These are phyloP conservation scores for Hirsutella rhossiliensis DNA, from an alignment of 2,329 filamentous ascomycete species.

Conservation along the genomic window DNA sequence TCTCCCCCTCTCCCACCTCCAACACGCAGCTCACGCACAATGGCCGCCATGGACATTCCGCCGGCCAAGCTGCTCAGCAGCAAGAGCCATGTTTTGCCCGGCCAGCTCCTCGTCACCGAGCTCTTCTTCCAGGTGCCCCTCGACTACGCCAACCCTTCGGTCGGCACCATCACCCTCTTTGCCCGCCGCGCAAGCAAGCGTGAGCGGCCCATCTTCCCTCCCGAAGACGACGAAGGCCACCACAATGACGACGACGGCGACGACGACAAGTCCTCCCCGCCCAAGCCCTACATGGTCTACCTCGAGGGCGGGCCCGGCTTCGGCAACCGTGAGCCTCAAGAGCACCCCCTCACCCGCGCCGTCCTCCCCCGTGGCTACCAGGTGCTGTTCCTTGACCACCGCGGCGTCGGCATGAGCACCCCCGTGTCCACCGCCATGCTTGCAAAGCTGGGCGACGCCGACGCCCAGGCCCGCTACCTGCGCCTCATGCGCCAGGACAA, in stretches of 20 bases:
- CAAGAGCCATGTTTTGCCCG: conserved; percentile 34
- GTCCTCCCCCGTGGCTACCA: conserved; percentile 75
- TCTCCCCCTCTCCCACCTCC: background rate
- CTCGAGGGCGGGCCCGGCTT: conserved; percentile 81
- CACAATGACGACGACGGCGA: conserved; percentile 10
- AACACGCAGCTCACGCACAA: conserved; percentile 1
- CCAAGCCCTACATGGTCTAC: conserved; percentile 54
- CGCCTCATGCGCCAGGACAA: conserved; percentile 80
- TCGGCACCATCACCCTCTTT: conserved; percentile 60
- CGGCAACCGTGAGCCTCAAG: conserved; percentile 63
- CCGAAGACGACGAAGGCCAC: conserved; percentile 12
- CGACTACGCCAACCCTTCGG: conserved; percentile 54
- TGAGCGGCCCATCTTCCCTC: conserved; percentile 45
- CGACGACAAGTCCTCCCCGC: conserved; percentile 11
- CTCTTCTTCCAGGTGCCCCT: conserved; percentile 79
- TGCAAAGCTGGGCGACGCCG: conserved; percentile 23
- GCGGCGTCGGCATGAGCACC: conserved; percentile 76
- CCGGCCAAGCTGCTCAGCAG: conserved; percentile 27
- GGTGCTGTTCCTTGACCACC: conserved; percentile 77
- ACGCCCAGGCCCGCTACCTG: conserved; percentile 68
- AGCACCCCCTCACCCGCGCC: conserved; percentile 55
- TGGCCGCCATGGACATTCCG: conserved; percentile 13
- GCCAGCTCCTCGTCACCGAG: conserved; percentile 65
- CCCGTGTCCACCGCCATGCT: conserved; percentile 67
- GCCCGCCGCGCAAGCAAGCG: conserved; percentile 59